These are phyloP conservation scores for Petrea volubilis DNA, from an alignment of 257 asterid genomes.

Conservation along the genomic window DNA sequence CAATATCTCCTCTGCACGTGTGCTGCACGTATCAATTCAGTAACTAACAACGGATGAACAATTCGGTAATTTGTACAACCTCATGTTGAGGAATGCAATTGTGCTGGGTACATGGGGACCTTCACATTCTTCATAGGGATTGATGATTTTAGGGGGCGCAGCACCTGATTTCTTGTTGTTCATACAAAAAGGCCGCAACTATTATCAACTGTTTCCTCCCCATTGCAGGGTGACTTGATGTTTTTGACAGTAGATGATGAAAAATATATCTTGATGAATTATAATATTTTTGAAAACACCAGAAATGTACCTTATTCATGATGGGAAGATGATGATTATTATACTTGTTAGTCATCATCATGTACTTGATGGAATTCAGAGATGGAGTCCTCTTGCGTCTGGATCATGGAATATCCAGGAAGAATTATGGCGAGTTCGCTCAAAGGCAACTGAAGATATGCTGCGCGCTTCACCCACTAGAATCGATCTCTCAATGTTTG, in stretches of 20 bases:
- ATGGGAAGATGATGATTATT: not conserved
- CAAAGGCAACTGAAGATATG: slow-evolving; percentile 77
- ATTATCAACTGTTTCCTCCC: no score
- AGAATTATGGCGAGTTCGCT: slow-evolving; percentile 73
- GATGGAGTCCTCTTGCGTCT: slow-evolving; percentile 59
- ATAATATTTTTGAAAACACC: not conserved
- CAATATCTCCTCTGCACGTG: slow-evolving; percentile 34
- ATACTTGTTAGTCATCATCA: not conserved
- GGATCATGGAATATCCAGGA: slow-evolving; percentile 88
- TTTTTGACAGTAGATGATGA: slow-evolving; percentile 13
- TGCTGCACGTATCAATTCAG: not conserved
- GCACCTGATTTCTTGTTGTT: no score
- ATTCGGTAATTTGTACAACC: not conserved
- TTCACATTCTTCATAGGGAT: no score
- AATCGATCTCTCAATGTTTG: slow-evolving; percentile 43
- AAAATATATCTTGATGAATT: not conserved
- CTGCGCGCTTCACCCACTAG: slow-evolving; percentile 52
- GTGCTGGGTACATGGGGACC: not conserved
- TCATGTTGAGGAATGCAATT: not conserved
- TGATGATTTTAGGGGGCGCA: slow-evolving; percentile 9
- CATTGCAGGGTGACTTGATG: not conserved
- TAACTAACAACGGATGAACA: no score
- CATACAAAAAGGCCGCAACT: no score
- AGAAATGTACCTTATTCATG: not conserved
- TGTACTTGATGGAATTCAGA: slow-evolving; percentile 37